Conservation (phyloP, 768 basidiomycete species). For the Sutorius australiensis region DNA sequence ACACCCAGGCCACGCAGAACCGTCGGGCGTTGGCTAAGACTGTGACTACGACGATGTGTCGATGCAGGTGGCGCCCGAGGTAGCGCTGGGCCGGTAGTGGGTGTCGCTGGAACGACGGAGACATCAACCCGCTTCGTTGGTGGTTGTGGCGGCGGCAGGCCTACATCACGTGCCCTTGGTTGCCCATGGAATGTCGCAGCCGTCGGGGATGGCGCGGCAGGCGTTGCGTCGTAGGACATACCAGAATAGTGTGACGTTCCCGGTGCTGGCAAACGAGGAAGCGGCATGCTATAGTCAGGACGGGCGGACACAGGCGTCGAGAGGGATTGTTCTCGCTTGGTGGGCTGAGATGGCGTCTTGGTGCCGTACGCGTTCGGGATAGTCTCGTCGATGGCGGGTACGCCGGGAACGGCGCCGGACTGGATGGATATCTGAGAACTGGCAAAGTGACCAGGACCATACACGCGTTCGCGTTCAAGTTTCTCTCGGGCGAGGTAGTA, state of each 20-base stretch:
- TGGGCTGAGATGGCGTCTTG: slow-evolving; percentile 30
- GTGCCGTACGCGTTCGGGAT: slow-evolving; percentile 15
- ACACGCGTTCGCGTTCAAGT: slow-evolving; percentile 89
- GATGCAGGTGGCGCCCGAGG: slow-evolving; percentile 74
- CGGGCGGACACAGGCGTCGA: slow-evolving; percentile 34
- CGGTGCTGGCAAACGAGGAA: slow-evolving; percentile 77
- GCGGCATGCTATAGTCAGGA: slow-evolving; percentile 79
- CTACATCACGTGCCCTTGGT: slow-evolving; percentile 65
- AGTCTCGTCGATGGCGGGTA: slow-evolving; percentile 17
- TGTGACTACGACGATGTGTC: slow-evolving; percentile 79
- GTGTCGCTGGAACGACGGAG: slow-evolving; percentile 18
- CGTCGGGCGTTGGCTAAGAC: slow-evolving; percentile 70
- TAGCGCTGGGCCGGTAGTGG: slow-evolving; percentile 31
- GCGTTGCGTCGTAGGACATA: slow-evolving; percentile 67
- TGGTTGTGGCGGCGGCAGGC: slow-evolving; percentile 36
- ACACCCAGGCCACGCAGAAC: slow-evolving; percentile 54
- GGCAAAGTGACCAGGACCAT: slow-evolving; percentile 92
- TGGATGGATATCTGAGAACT: slow-evolving; percentile 77
- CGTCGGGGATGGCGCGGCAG: slow-evolving; percentile 52
- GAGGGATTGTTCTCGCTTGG: slow-evolving; percentile 32
- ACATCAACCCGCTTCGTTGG: slow-evolving; percentile 32
- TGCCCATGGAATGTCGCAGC: slow-evolving; percentile 54
- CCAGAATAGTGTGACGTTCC: slow-evolving; percentile 79
- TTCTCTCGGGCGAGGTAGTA: slow-evolving; percentile 97
- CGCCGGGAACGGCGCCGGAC: slow-evolving; percentile 22